Evolutionary conservation across 441 rosid genomes (phyloP).

Genomic region (Gossypium trilobum): DNA sequence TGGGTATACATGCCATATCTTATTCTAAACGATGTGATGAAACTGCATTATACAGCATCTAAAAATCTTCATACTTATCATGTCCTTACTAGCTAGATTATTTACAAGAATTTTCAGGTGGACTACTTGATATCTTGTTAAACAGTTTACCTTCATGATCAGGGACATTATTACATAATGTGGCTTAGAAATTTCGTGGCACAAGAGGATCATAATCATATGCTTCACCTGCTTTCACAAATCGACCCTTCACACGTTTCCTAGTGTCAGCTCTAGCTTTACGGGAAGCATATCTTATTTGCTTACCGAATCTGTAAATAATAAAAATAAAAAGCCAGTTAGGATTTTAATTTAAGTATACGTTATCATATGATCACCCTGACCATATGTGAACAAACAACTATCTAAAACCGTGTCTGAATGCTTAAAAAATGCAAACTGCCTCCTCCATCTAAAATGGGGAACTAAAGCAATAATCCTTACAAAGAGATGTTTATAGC

Average conservation of each 20-base stretch:
- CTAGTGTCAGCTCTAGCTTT: slow-evolving; percentile 82
- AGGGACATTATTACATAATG: neutral
- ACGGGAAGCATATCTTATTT: slow-evolving; percentile 64
- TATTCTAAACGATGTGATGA: neutral
- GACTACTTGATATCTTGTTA: slow-evolving; percentile 8
- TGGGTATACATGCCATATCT: neutral
- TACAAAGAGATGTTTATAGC: neutral
- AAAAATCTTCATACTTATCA: neutral
- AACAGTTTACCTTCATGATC: slow-evolving; percentile 2
- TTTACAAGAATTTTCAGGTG: neutral
- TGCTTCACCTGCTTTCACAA: slow-evolving; percentile 71
- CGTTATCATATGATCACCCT: neutral
- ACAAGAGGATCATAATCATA: slow-evolving; percentile 58
- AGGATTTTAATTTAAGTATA: neutral
- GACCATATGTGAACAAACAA: neutral
- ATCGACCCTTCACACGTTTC: slow-evolving; percentile 79
- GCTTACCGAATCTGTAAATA: slow-evolving; percentile 52
- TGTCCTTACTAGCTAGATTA: neutral
- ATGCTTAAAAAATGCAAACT: neutral
- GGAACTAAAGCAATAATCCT: neutral
- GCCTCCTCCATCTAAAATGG: neutral
- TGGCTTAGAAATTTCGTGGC: slow-evolving; percentile 21
- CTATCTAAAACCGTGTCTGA: neutral
- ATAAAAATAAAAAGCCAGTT: slow-evolving; percentile 5
- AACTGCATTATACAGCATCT: neutral